Conservation (phyloP, 495 filamentous ascomycete species). For the Hyaloscypha bicolor region DNA sequence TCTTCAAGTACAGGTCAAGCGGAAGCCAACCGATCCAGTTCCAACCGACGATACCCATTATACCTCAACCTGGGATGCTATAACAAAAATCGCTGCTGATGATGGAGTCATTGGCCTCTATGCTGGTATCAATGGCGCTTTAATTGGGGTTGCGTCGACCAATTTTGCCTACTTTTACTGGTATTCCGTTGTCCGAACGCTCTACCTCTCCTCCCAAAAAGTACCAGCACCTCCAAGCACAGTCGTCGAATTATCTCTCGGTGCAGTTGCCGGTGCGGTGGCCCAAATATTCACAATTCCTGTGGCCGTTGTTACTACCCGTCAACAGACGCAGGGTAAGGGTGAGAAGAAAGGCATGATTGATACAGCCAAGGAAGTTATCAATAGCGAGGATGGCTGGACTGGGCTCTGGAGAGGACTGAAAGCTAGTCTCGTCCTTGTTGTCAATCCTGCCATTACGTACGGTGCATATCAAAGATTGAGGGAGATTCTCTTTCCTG, state of each 20-base stretch:
- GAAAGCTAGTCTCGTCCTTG: slow-evolving; percentile 94
- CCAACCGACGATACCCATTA: slow-evolving; percentile 66
- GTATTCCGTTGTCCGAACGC: slow-evolving; percentile 85
- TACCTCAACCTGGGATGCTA: slow-evolving; percentile 81
- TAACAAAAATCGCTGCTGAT: slow-evolving; percentile 79
- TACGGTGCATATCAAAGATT: slow-evolving; percentile 96
- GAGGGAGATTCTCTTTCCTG: slow-evolving; percentile 76
- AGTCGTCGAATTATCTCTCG: slow-evolving; percentile 80
- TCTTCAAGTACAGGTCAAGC: slow-evolving; percentile 93
- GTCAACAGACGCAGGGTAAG: slow-evolving; percentile 90
- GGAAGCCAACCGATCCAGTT: slow-evolving; percentile 47
- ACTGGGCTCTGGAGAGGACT: slow-evolving; percentile 90
- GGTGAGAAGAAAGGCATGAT: slow-evolving; percentile 82
- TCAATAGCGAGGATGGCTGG: slow-evolving; percentile 88
- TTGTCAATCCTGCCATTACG: slow-evolving; percentile 96
- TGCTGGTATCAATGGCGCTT: slow-evolving; percentile 79
- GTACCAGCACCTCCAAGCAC: slow-evolving; percentile 72
- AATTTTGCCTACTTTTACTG: slow-evolving; percentile 99
- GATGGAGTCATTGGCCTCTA: slow-evolving; percentile 87
- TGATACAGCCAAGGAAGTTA: slow-evolving; percentile 86
- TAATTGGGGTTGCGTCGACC: slow-evolving; percentile 92
- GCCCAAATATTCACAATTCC: slow-evolving; percentile 97
- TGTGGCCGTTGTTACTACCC: slow-evolving; percentile 90
- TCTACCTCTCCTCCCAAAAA: slow-evolving; percentile 74
- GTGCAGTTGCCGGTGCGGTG: slow-evolving; percentile 85